phyloP scores from a whole-genome alignment of 2,329 filamentous ascomycete genomes.

The Phialemoniopsis sp. region DNA sequence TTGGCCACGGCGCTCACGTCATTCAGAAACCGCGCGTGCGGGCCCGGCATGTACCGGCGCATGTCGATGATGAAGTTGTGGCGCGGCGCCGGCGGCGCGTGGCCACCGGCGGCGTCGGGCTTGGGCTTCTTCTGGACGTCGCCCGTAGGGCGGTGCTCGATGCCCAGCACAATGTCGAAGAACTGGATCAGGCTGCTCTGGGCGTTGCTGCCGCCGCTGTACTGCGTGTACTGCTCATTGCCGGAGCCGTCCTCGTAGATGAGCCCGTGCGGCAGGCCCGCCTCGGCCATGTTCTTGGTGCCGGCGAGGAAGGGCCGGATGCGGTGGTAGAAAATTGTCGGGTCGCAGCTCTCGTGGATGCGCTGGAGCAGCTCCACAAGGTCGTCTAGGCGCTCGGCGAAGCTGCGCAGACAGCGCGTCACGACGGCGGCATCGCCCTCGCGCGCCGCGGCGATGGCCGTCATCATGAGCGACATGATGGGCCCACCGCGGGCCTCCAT shows the following conservation, averaged over 20 bases:
- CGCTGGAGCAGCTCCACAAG: constrained; percentile 73
- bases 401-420: constrained; percentile 69
- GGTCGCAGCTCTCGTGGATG: constrained; percentile 95
- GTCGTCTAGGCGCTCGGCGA: constrained; percentile 86
- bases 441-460: constrained; percentile 77
- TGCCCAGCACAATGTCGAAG: constrained; percentile 86
- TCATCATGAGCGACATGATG: constrained; percentile 83
- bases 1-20: constrained; percentile 79
- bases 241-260: constrained; percentile 79
- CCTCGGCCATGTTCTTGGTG: constrained; percentile 95
- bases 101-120: neutral
- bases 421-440: constrained; percentile 67
- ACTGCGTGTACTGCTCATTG: constrained; percentile 69
- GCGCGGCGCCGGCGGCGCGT: constrained; percentile 36
- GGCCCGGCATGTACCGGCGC: constrained; percentile 94
- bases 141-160: constrained; percentile 88
- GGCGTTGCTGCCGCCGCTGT: constrained; percentile 91
- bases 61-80: constrained; percentile 97
- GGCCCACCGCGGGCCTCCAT: constrained; percentile 91
- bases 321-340: constrained; percentile 89
- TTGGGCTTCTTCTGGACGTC: constrained; percentile 42
- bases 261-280: constrained; percentile 82
- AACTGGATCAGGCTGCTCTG: constrained; percentile 97
- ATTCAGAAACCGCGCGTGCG: constrained; percentile 83
- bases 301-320: constrained; percentile 95